Evolutionary conservation across 1,284 basidiomycete species (phyloP).

Genomic region (Mycena sp.): DNA sequence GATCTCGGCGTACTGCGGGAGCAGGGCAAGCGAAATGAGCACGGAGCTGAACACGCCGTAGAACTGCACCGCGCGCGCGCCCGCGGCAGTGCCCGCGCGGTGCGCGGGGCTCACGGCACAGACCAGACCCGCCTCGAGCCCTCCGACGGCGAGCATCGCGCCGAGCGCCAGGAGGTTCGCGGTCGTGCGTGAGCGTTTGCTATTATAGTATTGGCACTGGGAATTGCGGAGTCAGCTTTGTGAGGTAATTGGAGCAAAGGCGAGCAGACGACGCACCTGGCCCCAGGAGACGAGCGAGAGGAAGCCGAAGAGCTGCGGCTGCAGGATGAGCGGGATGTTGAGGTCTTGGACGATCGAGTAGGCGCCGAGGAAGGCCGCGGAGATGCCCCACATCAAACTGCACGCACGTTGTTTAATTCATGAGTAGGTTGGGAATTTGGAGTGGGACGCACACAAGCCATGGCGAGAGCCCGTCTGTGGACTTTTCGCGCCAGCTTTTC

Average conservation of each 20-base stretch:
- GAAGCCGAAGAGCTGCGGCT: conserved; percentile 78
- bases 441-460: conserved; percentile 66
- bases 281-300: conserved; percentile 73
- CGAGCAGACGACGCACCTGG: conserved; percentile 57
- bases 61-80: conserved; percentile 55
- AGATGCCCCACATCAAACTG: conserved; percentile 74
- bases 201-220: conserved; percentile 72
- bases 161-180: conserved; percentile 44
- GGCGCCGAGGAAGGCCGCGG: conserved; percentile 72
- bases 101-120: conserved; percentile 55
- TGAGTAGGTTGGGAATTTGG: not conserved
- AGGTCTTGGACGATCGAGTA: conserved; percentile 75
- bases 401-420: no score
- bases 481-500: conserved; percentile 80
- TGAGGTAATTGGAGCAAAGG: not conserved
- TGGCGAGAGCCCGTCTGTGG: conserved; percentile 77
- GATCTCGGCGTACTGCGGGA: conserved; percentile 78
- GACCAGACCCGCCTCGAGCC: conserved; percentile 69
- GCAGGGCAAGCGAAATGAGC: conserved; percentile 66
- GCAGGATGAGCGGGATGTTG: conserved; percentile 79
- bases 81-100: conserved; percentile 46
- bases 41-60: conserved; percentile 75
- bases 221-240: not conserved
- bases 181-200: conserved; percentile 44
- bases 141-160: conserved; percentile 57